Evolutionary conservation across 805 yeast species (phyloP).

Genomic region (Saccharomyces cerevisiae): DNA sequence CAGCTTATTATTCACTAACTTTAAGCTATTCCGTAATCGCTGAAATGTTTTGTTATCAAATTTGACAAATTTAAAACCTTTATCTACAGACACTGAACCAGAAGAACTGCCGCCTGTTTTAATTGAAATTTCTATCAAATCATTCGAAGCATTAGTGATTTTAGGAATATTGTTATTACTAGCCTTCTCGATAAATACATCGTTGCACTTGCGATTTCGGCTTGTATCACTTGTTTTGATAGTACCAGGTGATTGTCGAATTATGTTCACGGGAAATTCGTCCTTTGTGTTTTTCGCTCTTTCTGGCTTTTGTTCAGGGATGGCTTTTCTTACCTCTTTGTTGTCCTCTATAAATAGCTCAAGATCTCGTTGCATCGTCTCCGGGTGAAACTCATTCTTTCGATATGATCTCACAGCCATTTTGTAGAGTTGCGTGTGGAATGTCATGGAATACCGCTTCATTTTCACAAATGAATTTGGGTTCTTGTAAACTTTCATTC

Average conservation of each 20-base stretch:
- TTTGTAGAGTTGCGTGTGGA: conserved; percentile 18
- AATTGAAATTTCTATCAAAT: conserved; percentile 1
- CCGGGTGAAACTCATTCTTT: conserved; percentile 3
- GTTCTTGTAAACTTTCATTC: conserved; percentile 29
- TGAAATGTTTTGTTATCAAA: background rate
- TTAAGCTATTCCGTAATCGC: background rate
- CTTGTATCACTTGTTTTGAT: background rate
- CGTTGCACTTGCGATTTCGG: background rate
- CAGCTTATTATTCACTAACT: background rate
- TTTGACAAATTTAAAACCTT: conserved; percentile 3
- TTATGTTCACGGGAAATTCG: background rate
- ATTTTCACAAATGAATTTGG: conserved; percentile 13
- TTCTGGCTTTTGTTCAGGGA: background rate
- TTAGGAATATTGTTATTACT: background rate
- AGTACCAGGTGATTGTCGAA: background rate
- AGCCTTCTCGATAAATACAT: background rate
- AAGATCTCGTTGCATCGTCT: conserved; percentile 12
- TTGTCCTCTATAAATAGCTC: conserved; percentile 6
- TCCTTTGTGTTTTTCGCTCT: background rate
- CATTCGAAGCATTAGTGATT: background rate
- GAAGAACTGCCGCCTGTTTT: background rate
- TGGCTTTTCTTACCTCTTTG: background rate
- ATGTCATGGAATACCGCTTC: conserved; percentile 14
- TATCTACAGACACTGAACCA: conserved; percentile 10
- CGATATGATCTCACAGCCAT: conserved; percentile 13